phyloP scores from a whole-genome alignment of 129 eudicot genomes.

The Oenanthe sinensis region DNA sequence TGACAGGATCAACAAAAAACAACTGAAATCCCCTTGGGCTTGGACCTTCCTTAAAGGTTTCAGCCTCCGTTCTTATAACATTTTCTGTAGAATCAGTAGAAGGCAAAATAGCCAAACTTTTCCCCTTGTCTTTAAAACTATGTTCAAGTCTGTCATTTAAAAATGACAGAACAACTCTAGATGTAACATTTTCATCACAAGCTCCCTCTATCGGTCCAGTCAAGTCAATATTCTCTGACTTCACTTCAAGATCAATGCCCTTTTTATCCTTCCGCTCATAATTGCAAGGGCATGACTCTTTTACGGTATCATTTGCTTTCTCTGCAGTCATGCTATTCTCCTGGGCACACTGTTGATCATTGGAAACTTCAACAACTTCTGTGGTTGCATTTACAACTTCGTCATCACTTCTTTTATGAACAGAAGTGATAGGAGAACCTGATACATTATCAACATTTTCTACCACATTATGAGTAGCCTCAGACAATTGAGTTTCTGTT shows the following conservation, averaged over 20 bases:
- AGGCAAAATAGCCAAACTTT: slow-evolving; percentile 43
- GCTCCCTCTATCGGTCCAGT: slow-evolving; percentile 21
- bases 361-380: slow-evolving; percentile 20
- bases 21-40: slow-evolving; percentile 74
- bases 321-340: slow-evolving; percentile 29
- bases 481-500: slow-evolving; percentile 24
- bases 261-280: slow-evolving; percentile 26
- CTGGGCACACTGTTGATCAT: slow-evolving; percentile 17
- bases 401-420: slow-evolving; percentile 17
- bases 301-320: slow-evolving; percentile 13
- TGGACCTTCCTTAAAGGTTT: slow-evolving; percentile 57
- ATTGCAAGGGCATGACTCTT: slow-evolving; percentile 22
- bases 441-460: slow-evolving; percentile 22
- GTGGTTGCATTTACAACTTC: slow-evolving; percentile 24
- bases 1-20: slow-evolving; percentile 60
- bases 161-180: slow-evolving; percentile 25
- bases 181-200: slow-evolving; percentile 21
- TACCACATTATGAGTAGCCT: slow-evolving; percentile 19
- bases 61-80: slow-evolving; percentile 23
- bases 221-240: slow-evolving; percentile 22
- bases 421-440: slow-evolving; percentile 24
- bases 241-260: slow-evolving; percentile 32
- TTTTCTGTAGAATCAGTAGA: slow-evolving; percentile 17
- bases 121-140: slow-evolving; percentile 76
- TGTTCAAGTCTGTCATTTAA: slow-evolving; percentile 34